Evolutionary conservation across 2,329 filamentous ascomycete species (phyloP).

Genomic region (Exophiala lecanii-corni): DNA sequence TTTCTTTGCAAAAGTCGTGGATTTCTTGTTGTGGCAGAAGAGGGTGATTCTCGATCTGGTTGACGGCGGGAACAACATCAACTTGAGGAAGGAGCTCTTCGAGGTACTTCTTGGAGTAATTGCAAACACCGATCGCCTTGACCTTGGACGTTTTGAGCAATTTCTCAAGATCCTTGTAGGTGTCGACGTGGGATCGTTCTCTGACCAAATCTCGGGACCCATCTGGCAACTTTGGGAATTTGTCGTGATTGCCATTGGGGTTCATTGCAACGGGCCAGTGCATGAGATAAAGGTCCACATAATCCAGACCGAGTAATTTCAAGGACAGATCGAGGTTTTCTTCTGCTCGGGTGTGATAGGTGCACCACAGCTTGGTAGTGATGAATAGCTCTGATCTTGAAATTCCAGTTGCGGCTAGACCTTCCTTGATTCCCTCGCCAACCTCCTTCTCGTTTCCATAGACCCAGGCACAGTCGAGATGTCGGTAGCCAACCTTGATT

Average conservation of each 20-base stretch:
- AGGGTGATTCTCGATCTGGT: constrained; percentile 52
- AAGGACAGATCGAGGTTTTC: constrained; percentile 58
- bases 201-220: constrained; percentile 47
- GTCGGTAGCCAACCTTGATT: constrained; percentile 33
- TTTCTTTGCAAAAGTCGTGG: constrained; percentile 44
- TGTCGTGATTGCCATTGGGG: constrained; percentile 43
- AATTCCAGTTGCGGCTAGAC: constrained; percentile 54
- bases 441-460: constrained; percentile 62
- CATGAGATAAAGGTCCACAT: constrained; percentile 67
- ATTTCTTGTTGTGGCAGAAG: constrained; percentile 50
- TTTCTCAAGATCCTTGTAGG: constrained; percentile 50
- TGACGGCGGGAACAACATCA: constrained; percentile 43
- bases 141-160: constrained; percentile 39
- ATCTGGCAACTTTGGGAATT: constrained; percentile 38
- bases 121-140: constrained; percentile 50
- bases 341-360: constrained; percentile 59
- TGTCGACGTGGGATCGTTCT: constrained; percentile 27
- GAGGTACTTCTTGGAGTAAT: constrained; percentile 47
- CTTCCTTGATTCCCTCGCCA: constrained; percentile 52
- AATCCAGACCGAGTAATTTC: constrained; percentile 59
- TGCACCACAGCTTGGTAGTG: constrained; percentile 67
- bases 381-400: constrained; percentile 63
- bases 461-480: constrained; percentile 42
- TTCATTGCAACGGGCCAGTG: constrained; percentile 57
- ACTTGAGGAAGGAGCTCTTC: constrained; percentile 45